phyloP scores from a whole-genome alignment of 805 yeast genomes.

The Phaffomyces thermotolerans region DNA sequence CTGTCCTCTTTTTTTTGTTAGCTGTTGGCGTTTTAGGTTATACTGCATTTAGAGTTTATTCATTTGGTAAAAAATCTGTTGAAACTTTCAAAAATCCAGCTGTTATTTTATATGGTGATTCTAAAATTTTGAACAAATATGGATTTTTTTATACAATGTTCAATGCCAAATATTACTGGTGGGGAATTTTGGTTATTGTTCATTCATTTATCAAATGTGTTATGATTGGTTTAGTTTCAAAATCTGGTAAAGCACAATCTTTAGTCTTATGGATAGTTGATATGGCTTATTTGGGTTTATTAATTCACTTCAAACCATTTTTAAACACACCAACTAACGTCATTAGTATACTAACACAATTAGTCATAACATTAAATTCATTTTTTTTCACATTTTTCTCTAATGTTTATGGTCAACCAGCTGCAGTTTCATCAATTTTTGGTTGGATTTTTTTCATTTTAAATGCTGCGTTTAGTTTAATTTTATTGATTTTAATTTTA shows the following conservation, averaged over 20 bases:
- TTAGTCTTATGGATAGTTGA: conserved; percentile 72
- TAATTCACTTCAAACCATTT: conserved; percentile 66
- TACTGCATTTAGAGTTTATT: conserved; percentile 57
- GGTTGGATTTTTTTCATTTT: conserved; percentile 85
- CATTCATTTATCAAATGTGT: conserved; percentile 61
- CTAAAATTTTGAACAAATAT: conserved; percentile 61
- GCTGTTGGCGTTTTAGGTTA: conserved; percentile 54
- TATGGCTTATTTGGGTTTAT: conserved; percentile 54
- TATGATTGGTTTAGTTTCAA: conserved; percentile 74
- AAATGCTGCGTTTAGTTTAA: conserved; percentile 82
- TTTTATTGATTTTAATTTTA: conserved; percentile 63
- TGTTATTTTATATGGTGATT: conserved; percentile 77
- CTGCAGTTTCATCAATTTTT: conserved; percentile 75
- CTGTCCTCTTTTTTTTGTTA: conserved; percentile 61
- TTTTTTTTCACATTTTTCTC: conserved; percentile 83
- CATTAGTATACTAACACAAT: conserved; percentile 62
- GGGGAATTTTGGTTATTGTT: conserved; percentile 56
- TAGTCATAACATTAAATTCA: conserved; percentile 72
- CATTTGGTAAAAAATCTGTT: conserved; percentile 58
- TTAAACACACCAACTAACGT: conserved; percentile 79
- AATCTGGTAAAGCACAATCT: conserved; percentile 75
- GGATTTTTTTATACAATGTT: conserved; percentile 91
- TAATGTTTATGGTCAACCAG: conserved; percentile 73
- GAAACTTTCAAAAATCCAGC: conserved; percentile 70
- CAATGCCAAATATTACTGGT: conserved; percentile 75